Conservation (phyloP, 306 rosid genomes). For the Vicia villosa region DNA sequence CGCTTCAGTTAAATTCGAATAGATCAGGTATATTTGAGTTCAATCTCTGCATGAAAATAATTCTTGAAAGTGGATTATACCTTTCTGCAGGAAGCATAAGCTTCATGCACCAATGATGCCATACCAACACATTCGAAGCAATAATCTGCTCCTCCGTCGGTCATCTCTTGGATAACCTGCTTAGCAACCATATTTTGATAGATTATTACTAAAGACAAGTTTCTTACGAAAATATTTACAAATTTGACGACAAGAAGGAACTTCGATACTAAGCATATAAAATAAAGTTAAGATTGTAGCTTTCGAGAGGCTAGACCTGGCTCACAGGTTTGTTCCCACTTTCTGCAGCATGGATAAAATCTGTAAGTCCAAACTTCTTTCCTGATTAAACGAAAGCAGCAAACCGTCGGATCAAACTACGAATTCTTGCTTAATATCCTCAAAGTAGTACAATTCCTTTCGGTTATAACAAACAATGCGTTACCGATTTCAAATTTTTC, state of each 20-base stretch:
- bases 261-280: neutral
- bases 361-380: constrained; percentile 76
- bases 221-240: neutral
- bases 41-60: neutral
- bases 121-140: constrained; percentile 86
- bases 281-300: neutral
- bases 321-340: constrained; percentile 60
- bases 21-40: neutral
- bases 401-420: constrained; percentile 7
- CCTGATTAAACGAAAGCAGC: constrained; percentile 45
- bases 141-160: constrained; percentile 73
- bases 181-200: constrained; percentile 6
- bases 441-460: neutral
- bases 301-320: constrained; percentile 51
- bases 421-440: neutral
- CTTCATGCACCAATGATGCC: constrained; percentile 72
- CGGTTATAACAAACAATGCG: neutral
- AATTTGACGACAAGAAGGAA: neutral
- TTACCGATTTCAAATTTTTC: constrained; percentile 70
- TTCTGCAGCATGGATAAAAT: constrained; percentile 51
- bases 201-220: neutral
- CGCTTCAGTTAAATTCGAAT: neutral
- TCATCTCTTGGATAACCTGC: constrained; percentile 63
- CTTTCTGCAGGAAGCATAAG: constrained; percentile 74
- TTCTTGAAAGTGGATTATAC: constrained; percentile 32